A percentile compares a stretch with the other conserved stretches of the same genome.
phyloP scores from a whole-genome alignment of 2,329 filamentous ascomycete genomes.

The Penicillium brasilianum region DNA sequence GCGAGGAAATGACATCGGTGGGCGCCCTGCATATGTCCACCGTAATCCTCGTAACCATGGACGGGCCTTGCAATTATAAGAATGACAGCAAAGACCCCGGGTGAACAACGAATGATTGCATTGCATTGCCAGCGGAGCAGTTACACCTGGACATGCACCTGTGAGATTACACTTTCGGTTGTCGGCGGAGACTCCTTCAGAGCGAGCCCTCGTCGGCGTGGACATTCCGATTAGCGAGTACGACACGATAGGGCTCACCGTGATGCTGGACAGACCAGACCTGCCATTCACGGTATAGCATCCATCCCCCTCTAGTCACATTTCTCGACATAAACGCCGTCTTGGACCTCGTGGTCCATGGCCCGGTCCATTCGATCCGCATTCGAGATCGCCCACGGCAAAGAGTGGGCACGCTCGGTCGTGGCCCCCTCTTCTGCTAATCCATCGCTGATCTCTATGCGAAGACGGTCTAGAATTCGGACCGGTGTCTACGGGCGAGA shows the following conservation, averaged over 20 bases:
- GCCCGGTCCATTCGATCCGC: slow-evolving; percentile 5
- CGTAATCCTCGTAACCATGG: background rate
- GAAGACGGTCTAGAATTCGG: slow-evolving; percentile 1
- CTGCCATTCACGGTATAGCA: too few relatives aligned
- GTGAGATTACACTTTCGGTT: background rate
- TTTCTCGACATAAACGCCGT: background rate
- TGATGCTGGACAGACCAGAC: too few relatives aligned
- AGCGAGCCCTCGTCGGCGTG: background rate
- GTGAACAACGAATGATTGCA: background rate
- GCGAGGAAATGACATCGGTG: background rate
- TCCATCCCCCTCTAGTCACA: background rate
- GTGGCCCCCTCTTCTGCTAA: background rate
- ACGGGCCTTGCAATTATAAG: background rate
- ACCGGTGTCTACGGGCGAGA: too few relatives aligned
- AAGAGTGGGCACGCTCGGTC: background rate
- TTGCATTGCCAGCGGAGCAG: background rate
- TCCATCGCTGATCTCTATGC: background rate
- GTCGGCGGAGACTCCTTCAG: background rate
- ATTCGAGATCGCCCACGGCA: slow-evolving; percentile 8
- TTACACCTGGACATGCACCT: background rate
- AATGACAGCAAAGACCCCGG: background rate
- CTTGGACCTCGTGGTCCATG: background rate
- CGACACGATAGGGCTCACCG: too few relatives aligned
- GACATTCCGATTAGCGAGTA: background rate
- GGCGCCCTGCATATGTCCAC: background rate